Percentiles rank a stretch among this genome's conserved stretches.
Evolutionary conservation across 1,139 yeast species (phyloP).

Genomic region (Zygosaccharomyces sapae): DNA sequence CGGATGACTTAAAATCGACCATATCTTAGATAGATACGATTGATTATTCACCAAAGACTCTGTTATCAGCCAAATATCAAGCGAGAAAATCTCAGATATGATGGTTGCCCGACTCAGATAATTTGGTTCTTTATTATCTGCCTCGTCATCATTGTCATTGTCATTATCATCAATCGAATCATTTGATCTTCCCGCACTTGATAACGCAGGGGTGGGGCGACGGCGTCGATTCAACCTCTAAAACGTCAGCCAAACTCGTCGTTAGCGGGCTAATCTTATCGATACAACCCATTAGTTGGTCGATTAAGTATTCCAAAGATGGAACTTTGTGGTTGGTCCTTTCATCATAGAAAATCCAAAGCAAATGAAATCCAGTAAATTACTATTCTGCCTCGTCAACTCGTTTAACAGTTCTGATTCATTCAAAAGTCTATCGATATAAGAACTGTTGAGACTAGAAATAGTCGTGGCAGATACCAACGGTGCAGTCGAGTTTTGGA

Average conservation of each 20-base stretch:
- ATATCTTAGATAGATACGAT: slow-evolving; percentile 59
- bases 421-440: slow-evolving; percentile 68
- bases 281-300: slow-evolving; percentile 24
- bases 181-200: too few species aligned
- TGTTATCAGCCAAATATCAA: slow-evolving; percentile 93
- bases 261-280: slow-evolving; percentile 17
- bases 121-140: slow-evolving; percentile 13
- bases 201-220: slow-evolving; percentile 6
- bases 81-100: slow-evolving; percentile 74
- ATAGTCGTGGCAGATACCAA: slow-evolving; percentile 9
- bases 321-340: slow-evolving; percentile 36
- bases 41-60: slow-evolving; percentile 83
- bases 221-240: slow-evolving; percentile 2
- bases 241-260: neutral
- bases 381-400: slow-evolving; percentile 44
- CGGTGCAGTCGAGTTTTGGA: slow-evolving; percentile 15
- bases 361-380: slow-evolving; percentile 48
- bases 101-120: slow-evolving; percentile 31
- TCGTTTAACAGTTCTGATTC: slow-evolving; percentile 53
- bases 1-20: slow-evolving; percentile 68
- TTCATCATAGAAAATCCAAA: slow-evolving; percentile 38
- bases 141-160: slow-evolving; percentile 15
- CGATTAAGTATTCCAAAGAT: slow-evolving; percentile 39
- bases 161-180: slow-evolving; percentile 20
- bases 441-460: slow-evolving; percentile 52